Conservation (phyloP, 2,329 filamentous ascomycete species). For the Colletotrichum cordylinicola region DNA sequence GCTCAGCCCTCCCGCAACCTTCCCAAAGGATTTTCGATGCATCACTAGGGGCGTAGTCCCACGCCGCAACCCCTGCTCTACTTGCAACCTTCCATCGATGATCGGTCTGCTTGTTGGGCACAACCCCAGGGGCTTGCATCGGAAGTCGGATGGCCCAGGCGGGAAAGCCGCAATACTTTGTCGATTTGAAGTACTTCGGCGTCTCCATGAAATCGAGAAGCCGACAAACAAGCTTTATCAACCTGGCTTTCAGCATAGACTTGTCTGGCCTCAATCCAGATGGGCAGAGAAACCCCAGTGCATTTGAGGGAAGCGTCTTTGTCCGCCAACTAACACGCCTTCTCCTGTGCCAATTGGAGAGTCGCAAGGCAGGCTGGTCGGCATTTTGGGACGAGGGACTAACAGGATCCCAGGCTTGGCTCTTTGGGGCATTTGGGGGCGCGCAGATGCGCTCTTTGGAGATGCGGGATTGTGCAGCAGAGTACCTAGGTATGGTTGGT, state of each 20-base stretch:
- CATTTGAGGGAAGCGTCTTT: not conserved
- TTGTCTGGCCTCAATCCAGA: not conserved
- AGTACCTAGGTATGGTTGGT: not conserved
- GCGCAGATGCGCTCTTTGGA: not conserved
- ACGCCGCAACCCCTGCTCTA: not conserved
- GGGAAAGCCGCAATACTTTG: not conserved
- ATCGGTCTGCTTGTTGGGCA: not conserved
- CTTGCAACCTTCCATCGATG: conserved; percentile 4
- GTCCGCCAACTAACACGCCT: not conserved
- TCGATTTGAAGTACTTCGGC: not conserved
- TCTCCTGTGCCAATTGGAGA: not conserved
- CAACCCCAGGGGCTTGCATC: not conserved
- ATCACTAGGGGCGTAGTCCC: not conserved
- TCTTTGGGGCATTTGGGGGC: not conserved
- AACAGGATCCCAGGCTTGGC: not conserved
- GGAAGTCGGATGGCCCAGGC: not conserved
- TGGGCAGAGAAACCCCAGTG: not conserved
- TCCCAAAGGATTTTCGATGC: conserved; percentile 16
- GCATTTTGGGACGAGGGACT: not conserved
- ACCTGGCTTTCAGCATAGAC: not conserved
- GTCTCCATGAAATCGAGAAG: not conserved
- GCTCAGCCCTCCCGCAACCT: conserved; percentile 5
- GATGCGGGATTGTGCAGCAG: not conserved
- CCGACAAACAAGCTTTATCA: not conserved
- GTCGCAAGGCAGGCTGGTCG: not conserved